Evolutionary conservation across 495 filamentous ascomycete genomes (phyloP).

Genomic region (Glonium stellatum): DNA sequence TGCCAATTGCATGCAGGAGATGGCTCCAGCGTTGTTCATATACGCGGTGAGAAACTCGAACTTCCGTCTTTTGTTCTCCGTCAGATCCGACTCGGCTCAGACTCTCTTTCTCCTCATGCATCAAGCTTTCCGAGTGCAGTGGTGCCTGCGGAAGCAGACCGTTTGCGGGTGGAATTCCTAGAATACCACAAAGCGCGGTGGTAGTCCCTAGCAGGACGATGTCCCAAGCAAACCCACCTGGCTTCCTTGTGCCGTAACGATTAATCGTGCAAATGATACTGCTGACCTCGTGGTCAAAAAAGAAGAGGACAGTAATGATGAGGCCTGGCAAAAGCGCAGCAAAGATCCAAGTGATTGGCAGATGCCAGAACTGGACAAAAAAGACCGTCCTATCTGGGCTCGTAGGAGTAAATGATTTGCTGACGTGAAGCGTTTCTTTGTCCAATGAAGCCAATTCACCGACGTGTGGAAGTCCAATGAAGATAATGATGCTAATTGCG

Average conservation of each 20-base stretch:
- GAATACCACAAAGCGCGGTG: slow-evolving; percentile 60
- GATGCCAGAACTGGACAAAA: slow-evolving; percentile 59
- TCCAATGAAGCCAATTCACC: slow-evolving; percentile 57
- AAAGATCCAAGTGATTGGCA: slow-evolving; percentile 57
- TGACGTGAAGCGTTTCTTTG: slow-evolving; percentile 55
- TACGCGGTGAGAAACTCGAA: slow-evolving; percentile 43
- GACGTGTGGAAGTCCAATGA: slow-evolving; percentile 61
- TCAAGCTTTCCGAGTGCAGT: slow-evolving; percentile 59
- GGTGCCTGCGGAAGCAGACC: slow-evolving; percentile 65
- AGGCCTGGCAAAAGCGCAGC: slow-evolving; percentile 57
- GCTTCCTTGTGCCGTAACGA: slow-evolving; percentile 59
- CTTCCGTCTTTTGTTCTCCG: slow-evolving; percentile 39
- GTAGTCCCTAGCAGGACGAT: slow-evolving; percentile 61
- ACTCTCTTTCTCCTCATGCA: slow-evolving; percentile 49
- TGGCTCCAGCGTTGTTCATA: slow-evolving; percentile 66
- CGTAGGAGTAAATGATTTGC: slow-evolving; percentile 52
- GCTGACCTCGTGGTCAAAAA: slow-evolving; percentile 69
- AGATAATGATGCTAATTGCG: slow-evolving; percentile 62
- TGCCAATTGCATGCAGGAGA: slow-evolving; percentile 56
- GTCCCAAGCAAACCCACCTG: slow-evolving; percentile 65
- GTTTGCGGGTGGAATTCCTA: slow-evolving; percentile 64
- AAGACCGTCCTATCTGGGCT: slow-evolving; percentile 52
- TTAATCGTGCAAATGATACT: slow-evolving; percentile 69
- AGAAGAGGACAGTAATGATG: slow-evolving; percentile 65
- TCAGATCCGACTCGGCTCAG: slow-evolving; percentile 32